Evolutionary conservation across 2,329 filamentous ascomycete species (phyloP).

Genomic region (Alternaria rosae): DNA sequence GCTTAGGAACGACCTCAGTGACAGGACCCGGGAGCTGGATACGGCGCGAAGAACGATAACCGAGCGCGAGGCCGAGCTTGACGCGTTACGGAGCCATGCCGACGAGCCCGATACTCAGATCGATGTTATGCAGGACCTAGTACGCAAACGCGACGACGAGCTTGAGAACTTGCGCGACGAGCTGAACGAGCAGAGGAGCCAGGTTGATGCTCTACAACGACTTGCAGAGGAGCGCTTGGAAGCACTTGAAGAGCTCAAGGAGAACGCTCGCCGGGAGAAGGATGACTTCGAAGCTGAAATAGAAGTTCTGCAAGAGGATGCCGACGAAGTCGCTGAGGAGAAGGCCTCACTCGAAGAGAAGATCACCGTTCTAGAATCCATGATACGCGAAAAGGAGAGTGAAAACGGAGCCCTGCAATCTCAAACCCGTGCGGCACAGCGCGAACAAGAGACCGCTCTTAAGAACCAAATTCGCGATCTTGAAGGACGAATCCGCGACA

Average conservation of each 20-base stretch:
- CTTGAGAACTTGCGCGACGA: slow-evolving; percentile 63
- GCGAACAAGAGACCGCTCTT: slow-evolving; percentile 53
- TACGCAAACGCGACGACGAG: slow-evolving; percentile 56
- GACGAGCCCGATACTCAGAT: slow-evolving; percentile 51
- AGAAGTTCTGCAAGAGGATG: slow-evolving; percentile 53
- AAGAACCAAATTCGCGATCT: slow-evolving; percentile 60
- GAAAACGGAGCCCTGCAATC: slow-evolving; percentile 27
- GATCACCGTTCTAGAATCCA: slow-evolving; percentile 51
- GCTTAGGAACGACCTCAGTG: slow-evolving; percentile 37
- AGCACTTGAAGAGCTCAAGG: slow-evolving; percentile 61
- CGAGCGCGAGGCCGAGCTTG: slow-evolving; percentile 48
- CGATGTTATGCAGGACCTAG: slow-evolving; percentile 52
- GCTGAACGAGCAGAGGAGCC: slow-evolving; percentile 40
- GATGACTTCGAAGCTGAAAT: slow-evolving; percentile 66
- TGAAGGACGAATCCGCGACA: slow-evolving; percentile 38
- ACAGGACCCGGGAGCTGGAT: slow-evolving; percentile 47
- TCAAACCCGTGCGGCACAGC: slow-evolving; percentile 63
- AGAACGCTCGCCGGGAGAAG: slow-evolving; percentile 53
- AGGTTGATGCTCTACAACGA: slow-evolving; percentile 43
- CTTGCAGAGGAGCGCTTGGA: slow-evolving; percentile 46
- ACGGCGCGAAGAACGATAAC: slow-evolving; percentile 44
- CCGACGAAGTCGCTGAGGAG: slow-evolving; percentile 53
- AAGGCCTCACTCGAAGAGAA: slow-evolving; percentile 68
- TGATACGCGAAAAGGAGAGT: slow-evolving; percentile 49
- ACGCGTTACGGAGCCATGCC: slow-evolving; percentile 43